A percentile compares a stretch with the other conserved stretches of the same genome.
These are phyloP conservation scores for Stemphylium vesicarium DNA, from an alignment of 2,329 filamentous ascomycete species.

Conservation along the genomic window DNA sequence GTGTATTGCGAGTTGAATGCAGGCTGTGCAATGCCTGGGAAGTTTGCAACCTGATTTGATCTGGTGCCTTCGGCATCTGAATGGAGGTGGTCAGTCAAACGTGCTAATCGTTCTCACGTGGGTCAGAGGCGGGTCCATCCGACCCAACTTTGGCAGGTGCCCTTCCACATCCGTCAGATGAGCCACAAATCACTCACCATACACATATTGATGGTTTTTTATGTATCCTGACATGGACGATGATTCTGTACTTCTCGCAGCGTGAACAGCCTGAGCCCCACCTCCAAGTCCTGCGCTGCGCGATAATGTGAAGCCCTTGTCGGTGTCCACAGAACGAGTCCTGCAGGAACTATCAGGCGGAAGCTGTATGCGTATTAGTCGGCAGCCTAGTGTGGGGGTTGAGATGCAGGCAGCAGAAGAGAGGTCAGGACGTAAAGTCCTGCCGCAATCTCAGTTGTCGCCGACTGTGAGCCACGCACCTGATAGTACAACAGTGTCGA, in stretches of 20 bases:
- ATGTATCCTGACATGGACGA: slow-evolving; percentile 83
- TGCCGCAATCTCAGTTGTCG: slow-evolving; percentile 15
- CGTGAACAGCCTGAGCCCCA: slow-evolving; percentile 60
- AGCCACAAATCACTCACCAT: slow-evolving; percentile 69
- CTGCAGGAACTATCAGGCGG: slow-evolving; percentile 44
- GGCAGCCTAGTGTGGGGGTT: slow-evolving; percentile 33
- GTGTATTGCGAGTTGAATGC: slow-evolving; percentile 58
- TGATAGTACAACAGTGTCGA: slow-evolving; percentile 43
- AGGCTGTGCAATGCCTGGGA: slow-evolving; percentile 57
- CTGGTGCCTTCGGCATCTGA: slow-evolving; percentile 66
- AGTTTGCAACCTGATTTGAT: slow-evolving; percentile 63
- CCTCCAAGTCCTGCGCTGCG: slow-evolving; percentile 41
- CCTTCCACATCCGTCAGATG: slow-evolving; percentile 48
- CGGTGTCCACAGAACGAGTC: slow-evolving; percentile 37
- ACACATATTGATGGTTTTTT: slow-evolving; percentile 78
- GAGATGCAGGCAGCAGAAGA: slow-evolving; percentile 38
- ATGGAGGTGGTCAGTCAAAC: slow-evolving; percentile 55
- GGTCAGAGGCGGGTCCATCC: slow-evolving; percentile 43
- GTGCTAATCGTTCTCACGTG: slow-evolving; percentile 46
- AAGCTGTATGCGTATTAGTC: slow-evolving; percentile 30
- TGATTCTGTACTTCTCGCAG: slow-evolving; percentile 52
- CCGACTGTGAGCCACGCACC: slow-evolving; percentile 36
- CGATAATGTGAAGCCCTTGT: slow-evolving; percentile 35
- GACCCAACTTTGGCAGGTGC: slow-evolving; percentile 47
- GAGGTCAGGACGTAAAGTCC: slow-evolving; percentile 22